Evolutionary conservation across 2,329 filamentous ascomycete genomes (phyloP).

Genomic region (Elsinoe necatrix): DNA sequence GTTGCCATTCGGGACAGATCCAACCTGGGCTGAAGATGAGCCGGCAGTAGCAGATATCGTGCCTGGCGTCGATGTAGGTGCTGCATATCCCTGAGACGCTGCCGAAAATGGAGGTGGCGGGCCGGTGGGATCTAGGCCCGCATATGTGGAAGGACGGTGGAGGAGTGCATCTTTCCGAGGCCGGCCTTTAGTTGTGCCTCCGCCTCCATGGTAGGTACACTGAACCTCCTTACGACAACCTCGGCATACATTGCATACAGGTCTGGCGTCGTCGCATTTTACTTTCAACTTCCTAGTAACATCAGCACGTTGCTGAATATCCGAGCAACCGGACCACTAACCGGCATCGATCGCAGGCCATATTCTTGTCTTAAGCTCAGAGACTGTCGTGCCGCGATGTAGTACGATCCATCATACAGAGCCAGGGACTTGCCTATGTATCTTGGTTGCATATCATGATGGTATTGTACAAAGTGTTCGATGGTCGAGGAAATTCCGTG

Average conservation of each 20-base stretch:
- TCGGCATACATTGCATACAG: neutral
- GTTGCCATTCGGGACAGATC: neutral
- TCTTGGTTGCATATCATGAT: neutral
- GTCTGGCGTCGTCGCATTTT: constrained; percentile 9
- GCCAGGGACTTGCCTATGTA: neutral
- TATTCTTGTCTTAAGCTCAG: neutral
- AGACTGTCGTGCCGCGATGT: too few species aligned
- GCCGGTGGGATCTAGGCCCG: neutral
- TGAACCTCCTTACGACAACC: neutral
- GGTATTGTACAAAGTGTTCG: neutral
- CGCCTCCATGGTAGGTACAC: constrained; percentile 7
- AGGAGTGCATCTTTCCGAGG: neutral
- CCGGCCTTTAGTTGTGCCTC: neutral
- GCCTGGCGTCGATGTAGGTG: neutral
- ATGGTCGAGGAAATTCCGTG: neutral
- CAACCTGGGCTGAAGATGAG: neutral
- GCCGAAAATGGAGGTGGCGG: neutral
- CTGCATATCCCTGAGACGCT: neutral
- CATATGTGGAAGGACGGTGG: neutral
- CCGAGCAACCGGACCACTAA: neutral
- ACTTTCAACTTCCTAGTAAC: neutral
- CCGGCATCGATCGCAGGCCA: constrained; percentile 14
- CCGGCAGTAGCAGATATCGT: neutral
- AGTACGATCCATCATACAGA: too few species aligned
- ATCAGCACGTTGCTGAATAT: neutral